Evolutionary conservation across 2,329 filamentous ascomycete species (phyloP), one percentile per base, ranked within the genome.

Genomic region (Trichophyton simii): DNA sequence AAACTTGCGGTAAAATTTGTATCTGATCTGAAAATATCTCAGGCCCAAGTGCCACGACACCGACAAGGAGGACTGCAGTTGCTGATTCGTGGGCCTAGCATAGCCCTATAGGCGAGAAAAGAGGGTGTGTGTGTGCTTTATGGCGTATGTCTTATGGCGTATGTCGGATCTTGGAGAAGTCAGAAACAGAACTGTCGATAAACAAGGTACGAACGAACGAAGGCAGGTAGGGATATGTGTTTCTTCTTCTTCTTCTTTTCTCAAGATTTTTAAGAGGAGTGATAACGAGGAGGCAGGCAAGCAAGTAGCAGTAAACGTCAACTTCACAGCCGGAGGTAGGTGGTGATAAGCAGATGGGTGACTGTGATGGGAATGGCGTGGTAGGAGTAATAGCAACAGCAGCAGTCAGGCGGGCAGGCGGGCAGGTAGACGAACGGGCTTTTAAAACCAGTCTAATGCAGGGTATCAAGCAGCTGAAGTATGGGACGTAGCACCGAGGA

Each of bases 51-150:
- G 58, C 20, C 61, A 58, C 59, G 62, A 54, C 50, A 54, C 58
- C 57, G 44, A 63, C 57, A 18, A 59, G 34, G 42, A 59, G n/a
- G 41, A 61, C 38, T 63, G 60, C 28, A 34, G 20, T 13, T 41
- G 38, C 41, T 57, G 60, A 60, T 60, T 62, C 60, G 62, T 48
- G 60, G 58, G 58, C 57, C 62, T 63, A 58, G 58, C 62, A 63
- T 63, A 60, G 60, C 60, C 60, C 52, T 58, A 41, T 38, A 57
- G 20, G 28, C 42, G 55, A 54, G 50, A 54, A n/a, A 54, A 31
- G 28, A 54, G 50, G 50, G 25, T 28, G 22, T 22, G 22, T 22
- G 22, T 22, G 22, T 22, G 22, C 22, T 22, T 22, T 18, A 18
- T 18, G 18, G 22, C 3, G 22, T 22, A 5, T 31, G 28, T 6